A percentile compares a stretch with the other conserved stretches of the same genome.
Conservation (phyloP, 805 yeast genomes). For the Ogataea dorogensis region DNA sequence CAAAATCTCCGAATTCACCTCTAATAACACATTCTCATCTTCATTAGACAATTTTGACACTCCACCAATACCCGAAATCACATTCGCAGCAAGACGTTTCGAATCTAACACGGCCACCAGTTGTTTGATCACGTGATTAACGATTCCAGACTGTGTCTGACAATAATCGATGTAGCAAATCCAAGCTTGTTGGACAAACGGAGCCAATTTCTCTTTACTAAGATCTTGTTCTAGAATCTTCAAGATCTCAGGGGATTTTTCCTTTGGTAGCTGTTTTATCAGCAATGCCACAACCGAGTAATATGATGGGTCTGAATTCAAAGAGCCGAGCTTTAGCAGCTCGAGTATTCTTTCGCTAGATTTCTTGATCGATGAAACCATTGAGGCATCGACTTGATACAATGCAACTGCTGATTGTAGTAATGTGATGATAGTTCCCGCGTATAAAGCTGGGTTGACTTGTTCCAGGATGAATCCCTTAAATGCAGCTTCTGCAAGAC, state of each 20-base stretch:
- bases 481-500: slow-evolving; percentile 44
- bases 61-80: slow-evolving; percentile 12
- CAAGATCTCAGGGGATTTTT: slow-evolving; percentile 16
- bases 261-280: slow-evolving; percentile 23
- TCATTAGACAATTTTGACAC: slow-evolving; percentile 17
- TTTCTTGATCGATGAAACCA: slow-evolving; percentile 53
- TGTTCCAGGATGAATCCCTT: slow-evolving; percentile 41
- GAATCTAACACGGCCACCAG: slow-evolving; percentile 22
- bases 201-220: slow-evolving; percentile 23
- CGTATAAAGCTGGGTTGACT: slow-evolving; percentile 40
- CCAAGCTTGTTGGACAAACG: slow-evolving; percentile 31
- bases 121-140: slow-evolving; percentile 11
- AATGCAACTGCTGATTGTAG: slow-evolving; percentile 46
- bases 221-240: slow-evolving; percentile 23
- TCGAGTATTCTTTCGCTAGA: slow-evolving; percentile 43
- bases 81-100: slow-evolving; percentile 11
- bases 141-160: not conserved
- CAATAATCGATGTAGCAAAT: slow-evolving; percentile 23
- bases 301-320: slow-evolving; percentile 51
- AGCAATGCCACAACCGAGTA: slow-evolving; percentile 33
- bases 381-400: slow-evolving; percentile 44
- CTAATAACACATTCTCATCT: slow-evolving; percentile 22
- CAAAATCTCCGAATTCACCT: slow-evolving; percentile 23
- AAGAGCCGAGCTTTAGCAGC: slow-evolving; percentile 52
- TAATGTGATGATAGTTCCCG: slow-evolving; percentile 47